Evolutionary conservation across 495 filamentous ascomycete species (phyloP).

Genomic region (Annulohypoxylon bovei): DNA sequence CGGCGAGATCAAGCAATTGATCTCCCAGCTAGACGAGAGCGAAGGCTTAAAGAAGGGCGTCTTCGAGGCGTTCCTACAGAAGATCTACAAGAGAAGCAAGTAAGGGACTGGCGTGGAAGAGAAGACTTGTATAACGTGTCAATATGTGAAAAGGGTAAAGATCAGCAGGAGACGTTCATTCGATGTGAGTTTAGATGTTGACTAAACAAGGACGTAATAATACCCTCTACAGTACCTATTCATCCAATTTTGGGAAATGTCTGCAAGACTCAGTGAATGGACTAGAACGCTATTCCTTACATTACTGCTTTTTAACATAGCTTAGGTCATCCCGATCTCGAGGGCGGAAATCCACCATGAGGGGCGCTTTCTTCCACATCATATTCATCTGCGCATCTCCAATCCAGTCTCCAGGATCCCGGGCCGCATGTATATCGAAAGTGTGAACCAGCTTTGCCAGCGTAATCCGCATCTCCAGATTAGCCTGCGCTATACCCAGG

Average conservation of each 20-base stretch:
- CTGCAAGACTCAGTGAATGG: background rate
- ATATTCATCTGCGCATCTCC: constrained; percentile 44
- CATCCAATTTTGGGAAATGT: background rate
- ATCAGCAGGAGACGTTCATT: constrained; percentile 6
- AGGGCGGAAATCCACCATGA: constrained; percentile 40
- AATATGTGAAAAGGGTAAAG: constrained; percentile 2
- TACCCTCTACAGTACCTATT: constrained; percentile 14
- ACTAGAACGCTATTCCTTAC: background rate
- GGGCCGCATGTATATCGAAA: constrained; percentile 49
- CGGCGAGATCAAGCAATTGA: constrained; percentile 74
- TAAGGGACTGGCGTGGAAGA: constrained; percentile 51
- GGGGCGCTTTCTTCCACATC: constrained; percentile 51
- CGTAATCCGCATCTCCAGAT: constrained; percentile 51
- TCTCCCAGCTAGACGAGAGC: constrained; percentile 81
- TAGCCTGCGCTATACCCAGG: constrained; percentile 48
- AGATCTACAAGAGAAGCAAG: constrained; percentile 98
- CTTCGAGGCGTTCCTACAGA: constrained; percentile 88
- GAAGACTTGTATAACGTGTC: background rate
- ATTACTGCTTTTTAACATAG: background rate
- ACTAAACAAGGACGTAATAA: constrained; percentile 27
- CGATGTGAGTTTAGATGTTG: constrained; percentile 10
- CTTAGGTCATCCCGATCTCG: background rate
- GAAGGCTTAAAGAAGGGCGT: constrained; percentile 88
- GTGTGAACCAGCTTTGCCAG: constrained; percentile 50
- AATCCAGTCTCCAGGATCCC: constrained; percentile 48